Percentiles rank a stretch among this genome's conserved stretches.
Evolutionary conservation across 345 rosid genomes (phyloP).

Genomic region (Sisymbrium altissimum): DNA sequence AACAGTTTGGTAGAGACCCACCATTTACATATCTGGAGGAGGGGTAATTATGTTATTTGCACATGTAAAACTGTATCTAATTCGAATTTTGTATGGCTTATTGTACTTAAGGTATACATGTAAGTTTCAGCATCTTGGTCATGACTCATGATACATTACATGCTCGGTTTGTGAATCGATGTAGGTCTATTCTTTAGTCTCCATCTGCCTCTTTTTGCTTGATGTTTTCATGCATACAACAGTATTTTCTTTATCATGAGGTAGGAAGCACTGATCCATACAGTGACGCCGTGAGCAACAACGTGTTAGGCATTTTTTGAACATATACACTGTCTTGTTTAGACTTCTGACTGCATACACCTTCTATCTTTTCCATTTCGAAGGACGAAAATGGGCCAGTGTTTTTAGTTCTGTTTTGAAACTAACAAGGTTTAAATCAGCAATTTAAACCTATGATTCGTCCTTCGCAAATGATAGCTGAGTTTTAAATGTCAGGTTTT

Average conservation of each 20-base stretch:
- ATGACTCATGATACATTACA: neutral
- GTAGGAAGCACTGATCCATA: neutral
- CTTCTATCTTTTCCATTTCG: neutral
- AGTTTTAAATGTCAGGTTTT: neutral
- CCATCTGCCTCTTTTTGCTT: neutral
- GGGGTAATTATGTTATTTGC: neutral
- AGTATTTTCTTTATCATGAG: neutral
- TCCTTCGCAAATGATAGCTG: neutral
- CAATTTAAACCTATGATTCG: neutral
- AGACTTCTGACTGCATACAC: neutral
- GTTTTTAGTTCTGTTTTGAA: neutral
- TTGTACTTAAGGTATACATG: slow-evolving; percentile 1
- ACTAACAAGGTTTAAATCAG: neutral
- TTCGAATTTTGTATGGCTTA: neutral
- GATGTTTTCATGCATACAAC: neutral
- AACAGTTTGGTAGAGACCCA: neutral
- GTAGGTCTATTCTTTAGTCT: neutral
- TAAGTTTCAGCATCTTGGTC: neutral
- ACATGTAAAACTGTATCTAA: neutral
- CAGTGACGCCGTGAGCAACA: neutral
- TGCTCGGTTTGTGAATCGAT: neutral
- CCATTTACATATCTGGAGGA: neutral
- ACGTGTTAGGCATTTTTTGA: neutral
- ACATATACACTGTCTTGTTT: neutral
- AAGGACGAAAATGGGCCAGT: neutral